phyloP scores from a whole-genome alignment of 2,329 filamentous ascomycete genomes.

The Aquanectria penicillioides region DNA sequence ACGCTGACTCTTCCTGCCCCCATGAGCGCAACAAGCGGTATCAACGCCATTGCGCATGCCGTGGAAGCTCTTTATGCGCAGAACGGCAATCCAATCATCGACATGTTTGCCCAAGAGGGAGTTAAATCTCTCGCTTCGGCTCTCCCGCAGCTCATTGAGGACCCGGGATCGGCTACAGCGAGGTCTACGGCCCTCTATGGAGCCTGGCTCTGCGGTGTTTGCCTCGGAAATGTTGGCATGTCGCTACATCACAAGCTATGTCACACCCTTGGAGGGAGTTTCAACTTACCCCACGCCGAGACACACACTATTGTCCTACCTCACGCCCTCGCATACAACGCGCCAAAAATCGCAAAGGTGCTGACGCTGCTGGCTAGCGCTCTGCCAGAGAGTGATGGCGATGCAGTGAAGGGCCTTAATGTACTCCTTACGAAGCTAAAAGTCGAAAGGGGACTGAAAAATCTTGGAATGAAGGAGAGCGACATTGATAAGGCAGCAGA shows the following conservation, averaged over 20 bases:
- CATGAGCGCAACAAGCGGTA: conserved; percentile 67
- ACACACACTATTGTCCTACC: conserved; percentile 60
- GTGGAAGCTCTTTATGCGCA: conserved; percentile 72
- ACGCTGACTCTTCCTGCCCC: conserved; percentile 66
- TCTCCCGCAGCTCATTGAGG: conserved; percentile 61
- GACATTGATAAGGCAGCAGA: conserved; percentile 69
- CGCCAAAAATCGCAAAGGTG: conserved; percentile 61
- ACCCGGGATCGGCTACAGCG: conserved; percentile 52
- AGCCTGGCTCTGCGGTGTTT: conserved; percentile 54
- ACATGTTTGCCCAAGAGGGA: conserved; percentile 64
- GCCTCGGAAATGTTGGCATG: conserved; percentile 19
- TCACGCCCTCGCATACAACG: conserved; percentile 71
- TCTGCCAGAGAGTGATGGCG: conserved; percentile 66
- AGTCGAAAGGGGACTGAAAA: conserved; percentile 62
- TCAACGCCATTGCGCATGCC: conserved; percentile 72
- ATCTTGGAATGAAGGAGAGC: conserved; percentile 67
- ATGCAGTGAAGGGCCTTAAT: conserved; percentile 67
- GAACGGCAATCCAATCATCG: conserved; percentile 69
- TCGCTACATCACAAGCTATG: conserved; percentile 23
- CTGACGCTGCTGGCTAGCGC: conserved; percentile 63
- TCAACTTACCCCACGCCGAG: conserved; percentile 21
- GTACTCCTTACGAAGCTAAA: conserved; percentile 61
- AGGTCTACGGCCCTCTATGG: conserved; percentile 48
- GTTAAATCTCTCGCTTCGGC: conserved; percentile 57
- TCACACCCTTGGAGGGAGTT: conserved; percentile 65